Percentiles rank a stretch among this genome's conserved stretches.
Conservation (phyloP, 345 rosid genomes). For the Eucalyptus tenuipes region DNA sequence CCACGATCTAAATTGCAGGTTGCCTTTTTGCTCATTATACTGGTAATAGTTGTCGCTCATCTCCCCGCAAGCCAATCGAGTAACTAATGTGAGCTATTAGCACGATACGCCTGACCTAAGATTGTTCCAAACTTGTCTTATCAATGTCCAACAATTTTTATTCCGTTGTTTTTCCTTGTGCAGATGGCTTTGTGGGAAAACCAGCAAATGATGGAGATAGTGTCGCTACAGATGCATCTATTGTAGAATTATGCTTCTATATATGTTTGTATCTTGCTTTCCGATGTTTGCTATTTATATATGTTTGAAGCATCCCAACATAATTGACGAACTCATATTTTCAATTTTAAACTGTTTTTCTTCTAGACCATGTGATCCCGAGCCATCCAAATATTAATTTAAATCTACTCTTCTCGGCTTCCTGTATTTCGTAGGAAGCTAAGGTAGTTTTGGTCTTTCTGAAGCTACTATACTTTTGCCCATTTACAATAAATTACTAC, state of each 20-base stretch:
- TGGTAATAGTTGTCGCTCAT: neutral
- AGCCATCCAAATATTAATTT: too few species aligned
- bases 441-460: too few species aligned
- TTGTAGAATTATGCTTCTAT: neutral
- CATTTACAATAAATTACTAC: too few species aligned
- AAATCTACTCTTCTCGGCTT: too few species aligned
- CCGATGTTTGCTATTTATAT: neutral
- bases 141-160: neutral
- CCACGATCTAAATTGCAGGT: neutral
- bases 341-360: too few species aligned
- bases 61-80: neutral
- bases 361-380: too few species aligned
- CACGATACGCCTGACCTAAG: fast-evolving
- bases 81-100: neutral
- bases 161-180: neutral
- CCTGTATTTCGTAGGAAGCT: too few species aligned
- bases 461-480: too few species aligned
- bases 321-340: too few species aligned
- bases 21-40: neutral
- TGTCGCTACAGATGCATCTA: neutral
- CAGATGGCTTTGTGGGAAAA: neutral
- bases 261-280: neutral
- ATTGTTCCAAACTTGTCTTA: neutral
- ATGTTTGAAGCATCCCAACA: neutral
- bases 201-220: neutral